Conservation (phyloP, 116 monocot species). For the Dioscorea cayenensis region DNA sequence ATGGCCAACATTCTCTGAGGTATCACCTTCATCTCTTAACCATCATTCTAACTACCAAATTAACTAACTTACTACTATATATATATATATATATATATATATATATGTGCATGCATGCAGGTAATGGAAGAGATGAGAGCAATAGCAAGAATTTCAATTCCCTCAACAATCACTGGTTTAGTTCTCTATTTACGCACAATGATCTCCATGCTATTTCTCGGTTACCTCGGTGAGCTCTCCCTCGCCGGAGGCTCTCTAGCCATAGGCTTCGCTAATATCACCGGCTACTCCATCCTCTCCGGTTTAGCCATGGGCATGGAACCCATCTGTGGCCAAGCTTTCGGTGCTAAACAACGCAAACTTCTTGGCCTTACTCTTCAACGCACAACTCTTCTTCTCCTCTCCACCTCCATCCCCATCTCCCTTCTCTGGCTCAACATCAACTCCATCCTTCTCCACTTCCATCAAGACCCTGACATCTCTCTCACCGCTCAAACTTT, state of each 20-base stretch:
- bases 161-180: conserved; percentile 59
- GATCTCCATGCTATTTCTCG: conserved; percentile 87
- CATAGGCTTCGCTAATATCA: conserved; percentile 87
- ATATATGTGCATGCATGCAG: conserved; percentile 14
- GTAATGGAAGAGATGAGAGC: conserved; percentile 53
- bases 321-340: conserved; percentile 87
- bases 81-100: neutral
- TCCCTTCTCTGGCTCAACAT: conserved; percentile 72
- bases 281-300: conserved; percentile 83
- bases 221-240: conserved; percentile 63
- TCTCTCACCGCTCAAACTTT: conserved; percentile 42
- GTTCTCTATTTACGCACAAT: conserved; percentile 78
- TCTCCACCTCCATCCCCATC: conserved; percentile 61
- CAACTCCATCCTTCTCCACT: conserved; percentile 26
- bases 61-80: neutral
- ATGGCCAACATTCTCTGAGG: conserved; percentile 50
- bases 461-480: conserved; percentile 54
- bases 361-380: conserved; percentile 70
- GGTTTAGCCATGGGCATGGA: conserved; percentile 94
- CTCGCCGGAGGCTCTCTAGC: conserved; percentile 80
- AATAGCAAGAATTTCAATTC: conserved; percentile 50
- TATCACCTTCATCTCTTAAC: conserved; percentile 4
- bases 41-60: too few species aligned
- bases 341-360: conserved; percentile 61
- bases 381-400: conserved; percentile 68